phyloP scores from a whole-genome alignment of 2,329 filamentous ascomycete species.

The Monosporascus sp. region DNA sequence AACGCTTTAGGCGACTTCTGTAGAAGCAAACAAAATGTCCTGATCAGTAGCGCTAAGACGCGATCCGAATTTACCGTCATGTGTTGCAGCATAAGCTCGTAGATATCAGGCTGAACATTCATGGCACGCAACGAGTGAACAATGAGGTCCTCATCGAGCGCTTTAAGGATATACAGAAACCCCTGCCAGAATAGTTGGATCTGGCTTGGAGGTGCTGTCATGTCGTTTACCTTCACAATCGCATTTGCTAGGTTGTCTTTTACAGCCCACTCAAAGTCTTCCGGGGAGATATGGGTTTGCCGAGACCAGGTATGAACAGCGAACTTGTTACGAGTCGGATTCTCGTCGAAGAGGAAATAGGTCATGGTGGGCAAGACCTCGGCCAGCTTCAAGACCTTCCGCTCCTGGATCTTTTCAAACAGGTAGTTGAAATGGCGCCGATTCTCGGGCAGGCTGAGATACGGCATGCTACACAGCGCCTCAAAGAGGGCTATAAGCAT shows the following conservation, averaged over 20 bases:
- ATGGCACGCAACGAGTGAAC: constrained; percentile 73
- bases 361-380: constrained; percentile 76
- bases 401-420: constrained; percentile 74
- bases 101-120: constrained; percentile 72
- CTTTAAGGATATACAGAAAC: constrained; percentile 66
- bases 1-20: constrained; percentile 74
- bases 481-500: constrained; percentile 83
- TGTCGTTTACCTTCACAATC: constrained; percentile 56
- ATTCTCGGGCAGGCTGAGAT: constrained; percentile 55
- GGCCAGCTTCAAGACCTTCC: constrained; percentile 71
- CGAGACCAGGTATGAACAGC: constrained; percentile 64
- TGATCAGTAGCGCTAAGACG: constrained; percentile 64
- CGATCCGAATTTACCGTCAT: constrained; percentile 47
- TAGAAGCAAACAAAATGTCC: constrained; percentile 65
- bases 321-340: constrained; percentile 60
- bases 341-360: constrained; percentile 74
- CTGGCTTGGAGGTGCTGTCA: constrained; percentile 32
- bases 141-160: constrained; percentile 68
- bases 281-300: constrained; percentile 56
- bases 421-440: constrained; percentile 69
- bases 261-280: constrained; percentile 85
- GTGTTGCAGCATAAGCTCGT: constrained; percentile 53
- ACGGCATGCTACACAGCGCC: constrained; percentile 75
- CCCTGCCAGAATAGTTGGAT: constrained; percentile 77
- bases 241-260: constrained; percentile 65